A percentile compares a stretch with the other conserved stretches of the same genome.
These are phyloP conservation scores for Trichothecium sympodiale DNA, from an alignment of 2,329 filamentous ascomycete genomes.

Conservation along the genomic window DNA sequence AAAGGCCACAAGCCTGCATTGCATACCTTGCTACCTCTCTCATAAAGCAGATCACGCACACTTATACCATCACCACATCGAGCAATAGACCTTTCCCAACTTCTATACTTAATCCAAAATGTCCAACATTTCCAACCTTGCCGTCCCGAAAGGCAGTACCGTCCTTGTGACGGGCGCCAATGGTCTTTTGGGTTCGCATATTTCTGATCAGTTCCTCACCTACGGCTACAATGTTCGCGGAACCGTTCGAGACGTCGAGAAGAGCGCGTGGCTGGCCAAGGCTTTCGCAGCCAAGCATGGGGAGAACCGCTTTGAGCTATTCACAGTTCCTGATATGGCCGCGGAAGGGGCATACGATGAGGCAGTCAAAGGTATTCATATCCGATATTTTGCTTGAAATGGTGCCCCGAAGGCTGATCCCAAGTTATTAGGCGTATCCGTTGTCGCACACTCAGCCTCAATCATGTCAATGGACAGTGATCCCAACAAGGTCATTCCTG, in stretches of 20 bases:
- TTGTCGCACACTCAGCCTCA: slow-evolving; percentile 27
- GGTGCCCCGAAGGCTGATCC: not conserved
- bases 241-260: slow-evolving; percentile 16
- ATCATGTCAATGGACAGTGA: slow-evolving; percentile 21
- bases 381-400: not conserved
- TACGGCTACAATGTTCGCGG: slow-evolving; percentile 21
- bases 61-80: too few species aligned
- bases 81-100: too few species aligned
- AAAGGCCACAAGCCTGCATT: too few species aligned
- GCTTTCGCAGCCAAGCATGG: slow-evolving; percentile 21
- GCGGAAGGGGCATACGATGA: slow-evolving; percentile 14
- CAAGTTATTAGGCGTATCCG: slow-evolving; percentile 10
- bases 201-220: slow-evolving; percentile 17
- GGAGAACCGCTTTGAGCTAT: slow-evolving; percentile 19
- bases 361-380: slow-evolving; percentile 13
- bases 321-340: slow-evolving; percentile 21
- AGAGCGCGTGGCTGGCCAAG: slow-evolving; percentile 12
- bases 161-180: slow-evolving; percentile 23
- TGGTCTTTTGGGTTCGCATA: slow-evolving; percentile 20
- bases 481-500: slow-evolving; percentile 26
- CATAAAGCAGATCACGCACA: too few species aligned
- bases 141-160: slow-evolving; percentile 14
- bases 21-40: too few species aligned
- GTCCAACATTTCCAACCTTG: slow-evolving; percentile 4
- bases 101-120: too few species aligned